Base-by-base conservation (phyloP, 2,329 filamentous ascomycete genomes). In the Fusarium sp. region DNA sequence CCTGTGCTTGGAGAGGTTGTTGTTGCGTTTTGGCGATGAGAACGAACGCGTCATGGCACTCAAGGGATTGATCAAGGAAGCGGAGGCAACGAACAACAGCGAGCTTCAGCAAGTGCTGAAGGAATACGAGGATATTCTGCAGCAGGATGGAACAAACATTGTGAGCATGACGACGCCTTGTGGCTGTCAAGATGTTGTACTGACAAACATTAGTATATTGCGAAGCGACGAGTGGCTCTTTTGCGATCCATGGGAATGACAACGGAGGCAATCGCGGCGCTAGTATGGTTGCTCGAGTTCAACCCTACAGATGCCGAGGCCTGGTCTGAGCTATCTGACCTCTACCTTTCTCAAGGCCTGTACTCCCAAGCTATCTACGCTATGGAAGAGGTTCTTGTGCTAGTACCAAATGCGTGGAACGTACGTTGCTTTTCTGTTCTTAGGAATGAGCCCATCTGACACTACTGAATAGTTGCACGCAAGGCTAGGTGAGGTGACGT, bases 381-480 rank as follows among this genome's bases (percentile, higher is more conserved):
- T 69, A 85, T 98, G 49, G 96, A 99, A 82, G 96, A 99, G 82
- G 94, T 97, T 26, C 83, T 99, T 49, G 86, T 98, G 58, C 87
- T 97, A 65, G 90, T 91, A 60, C 96, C 96, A 8, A 97, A 98
- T 84, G 94, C 96, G 26, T 99, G 96, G 95, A 98, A 97, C 85
- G 94, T 96, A 82, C 81, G 93, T 82, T 68, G 24, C 33, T 39
- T 28, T 42, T 33, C 15, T n/a, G 18, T 35, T 45, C 48, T 49
- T 24, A 17, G 68, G 38, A 47, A 72, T 49, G 47, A 59, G 56
- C 31, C 12, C 52, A 42, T 36, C 69, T 81, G 45, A 81, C 72
- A 68, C 36, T 59, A 38, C 60, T 62, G 20, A 69, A n/a, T 79
- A 96, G 93, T 90, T 97, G 73, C 95, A 98, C 82, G 95, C 95